A percentile compares a stretch with the other conserved stretches of the same genome.
phyloP scores from a whole-genome alignment of 164 flowering plant species.

The Stephania yunnanensis region DNA sequence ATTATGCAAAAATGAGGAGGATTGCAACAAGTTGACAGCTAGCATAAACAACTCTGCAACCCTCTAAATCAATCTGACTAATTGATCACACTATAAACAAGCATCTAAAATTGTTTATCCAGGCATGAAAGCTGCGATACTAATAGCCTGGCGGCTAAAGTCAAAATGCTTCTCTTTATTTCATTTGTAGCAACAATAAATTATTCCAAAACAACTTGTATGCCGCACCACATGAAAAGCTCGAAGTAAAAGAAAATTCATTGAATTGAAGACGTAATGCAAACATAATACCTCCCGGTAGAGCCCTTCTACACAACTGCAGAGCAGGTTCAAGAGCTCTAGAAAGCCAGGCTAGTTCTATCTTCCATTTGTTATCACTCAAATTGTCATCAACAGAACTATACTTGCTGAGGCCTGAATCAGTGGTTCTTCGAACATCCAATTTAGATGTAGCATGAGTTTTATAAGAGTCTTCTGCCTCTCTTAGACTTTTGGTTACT shows the following conservation, averaged over 20 bases:
- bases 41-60: too few species aligned
- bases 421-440: background rate
- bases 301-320: slow-evolving; percentile 65
- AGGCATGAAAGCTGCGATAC: background rate
- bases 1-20: too few species aligned
- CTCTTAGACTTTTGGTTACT: slow-evolving; percentile 16
- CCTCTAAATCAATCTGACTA: too few species aligned
- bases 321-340: slow-evolving; percentile 89
- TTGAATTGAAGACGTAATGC: background rate
- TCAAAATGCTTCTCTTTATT: background rate
- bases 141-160: background rate
- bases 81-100: background rate
- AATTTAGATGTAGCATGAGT: background rate
- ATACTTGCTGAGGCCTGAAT: slow-evolving; percentile 18
- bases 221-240: background rate
- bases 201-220: background rate
- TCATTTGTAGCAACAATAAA: background rate
- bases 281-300: slow-evolving; percentile 60
- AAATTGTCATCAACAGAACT: slow-evolving; percentile 49
- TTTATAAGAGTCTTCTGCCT: slow-evolving; percentile 18
- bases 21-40: too few species aligned
- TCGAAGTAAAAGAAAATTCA: background rate
- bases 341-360: slow-evolving; percentile 82
- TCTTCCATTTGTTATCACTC: slow-evolving; percentile 48
- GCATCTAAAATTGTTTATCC: background rate